These are phyloP conservation scores for Metschnikowia hibisci DNA, from an alignment of 805 yeast genomes.

Conservation along the genomic window DNA sequence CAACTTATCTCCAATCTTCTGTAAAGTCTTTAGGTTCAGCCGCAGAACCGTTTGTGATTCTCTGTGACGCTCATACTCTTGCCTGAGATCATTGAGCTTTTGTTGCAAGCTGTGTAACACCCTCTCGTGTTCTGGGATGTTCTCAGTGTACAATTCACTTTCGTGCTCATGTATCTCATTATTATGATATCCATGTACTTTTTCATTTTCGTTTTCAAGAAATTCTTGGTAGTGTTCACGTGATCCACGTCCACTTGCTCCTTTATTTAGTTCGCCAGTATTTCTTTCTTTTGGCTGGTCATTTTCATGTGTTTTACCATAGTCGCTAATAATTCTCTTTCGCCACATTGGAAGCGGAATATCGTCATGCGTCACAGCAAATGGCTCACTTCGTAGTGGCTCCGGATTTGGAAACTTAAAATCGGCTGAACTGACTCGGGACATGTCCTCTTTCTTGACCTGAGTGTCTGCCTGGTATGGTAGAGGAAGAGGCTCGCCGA, in stretches of 20 bases:
- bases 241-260: too few relatives aligned
- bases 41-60: conserved; percentile 3
- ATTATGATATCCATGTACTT: too few relatives aligned
- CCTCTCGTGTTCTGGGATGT: conserved; percentile 1
- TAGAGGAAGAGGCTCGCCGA: conserved; percentile 37
- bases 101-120: conserved; percentile 10
- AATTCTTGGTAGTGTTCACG: too few relatives aligned
- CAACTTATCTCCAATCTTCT: conserved; percentile 6
- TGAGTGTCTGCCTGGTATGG: conserved; percentile 23
- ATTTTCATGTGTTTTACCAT: not conserved
- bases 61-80: conserved; percentile 3
- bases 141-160: not conserved
- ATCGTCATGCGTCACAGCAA: not conserved
- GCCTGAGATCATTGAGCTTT: conserved; percentile 8
- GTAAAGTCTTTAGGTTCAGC: conserved; percentile 6
- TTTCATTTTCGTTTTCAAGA: too few relatives aligned
- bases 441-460: conserved; percentile 6
- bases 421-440: not conserved
- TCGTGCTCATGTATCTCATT: not conserved
- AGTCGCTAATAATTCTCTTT: not conserved
- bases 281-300: not conserved
- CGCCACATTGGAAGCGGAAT: conserved; percentile 15
- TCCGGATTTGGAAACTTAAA: not conserved
- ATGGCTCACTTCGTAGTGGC: conserved; percentile 7
- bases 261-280: too few relatives aligned